These are phyloP conservation scores for Apophysomyces ossiformis DNA, from an alignment of 371 early-diverging fungal genomes.

Conservation along the genomic window DNA sequence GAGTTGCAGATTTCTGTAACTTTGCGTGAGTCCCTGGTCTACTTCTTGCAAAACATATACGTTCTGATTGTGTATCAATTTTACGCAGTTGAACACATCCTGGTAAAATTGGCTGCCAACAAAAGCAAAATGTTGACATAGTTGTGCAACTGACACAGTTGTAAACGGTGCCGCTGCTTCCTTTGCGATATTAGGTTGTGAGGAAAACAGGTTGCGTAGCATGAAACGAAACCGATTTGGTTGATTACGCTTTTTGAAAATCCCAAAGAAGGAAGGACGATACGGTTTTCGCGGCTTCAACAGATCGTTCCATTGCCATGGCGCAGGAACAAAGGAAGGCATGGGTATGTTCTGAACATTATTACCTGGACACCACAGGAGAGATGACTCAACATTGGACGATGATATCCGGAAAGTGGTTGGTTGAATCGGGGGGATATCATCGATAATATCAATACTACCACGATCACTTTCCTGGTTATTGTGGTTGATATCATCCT, in stretches of 20 bases:
- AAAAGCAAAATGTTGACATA: neutral
- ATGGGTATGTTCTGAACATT: slow-evolving; percentile 17
- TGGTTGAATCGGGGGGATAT: neutral
- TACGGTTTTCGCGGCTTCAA: slow-evolving; percentile 14
- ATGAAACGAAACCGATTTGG: slow-evolving; percentile 2
- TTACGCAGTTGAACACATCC: neutral
- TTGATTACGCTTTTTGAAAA: neutral
- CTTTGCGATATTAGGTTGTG: neutral
- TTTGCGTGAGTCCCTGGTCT: slow-evolving; percentile 1
- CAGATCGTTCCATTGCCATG: slow-evolving; percentile 18
- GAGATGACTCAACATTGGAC: slow-evolving; percentile 19
- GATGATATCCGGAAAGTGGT: slow-evolving; percentile 1
- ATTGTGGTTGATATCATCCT: neutral
- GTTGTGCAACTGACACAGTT: slow-evolving; percentile 1
- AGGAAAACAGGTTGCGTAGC: neutral
- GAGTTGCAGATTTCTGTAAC: neutral
- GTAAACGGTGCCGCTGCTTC: slow-evolving; percentile 1
- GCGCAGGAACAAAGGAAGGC: slow-evolving; percentile 15
- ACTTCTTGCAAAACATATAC: slow-evolving; percentile 1
- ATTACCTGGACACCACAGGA: slow-evolving; percentile 20
- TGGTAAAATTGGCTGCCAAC: neutral
- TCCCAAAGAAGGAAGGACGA: slow-evolving; percentile 5
- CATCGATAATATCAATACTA: neutral
- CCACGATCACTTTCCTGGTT: slow-evolving; percentile 4
- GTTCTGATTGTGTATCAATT: neutral